Evolutionary conservation across 2,329 filamentous ascomycete species (phyloP).

Genomic region (Ascochyta lentis): DNA sequence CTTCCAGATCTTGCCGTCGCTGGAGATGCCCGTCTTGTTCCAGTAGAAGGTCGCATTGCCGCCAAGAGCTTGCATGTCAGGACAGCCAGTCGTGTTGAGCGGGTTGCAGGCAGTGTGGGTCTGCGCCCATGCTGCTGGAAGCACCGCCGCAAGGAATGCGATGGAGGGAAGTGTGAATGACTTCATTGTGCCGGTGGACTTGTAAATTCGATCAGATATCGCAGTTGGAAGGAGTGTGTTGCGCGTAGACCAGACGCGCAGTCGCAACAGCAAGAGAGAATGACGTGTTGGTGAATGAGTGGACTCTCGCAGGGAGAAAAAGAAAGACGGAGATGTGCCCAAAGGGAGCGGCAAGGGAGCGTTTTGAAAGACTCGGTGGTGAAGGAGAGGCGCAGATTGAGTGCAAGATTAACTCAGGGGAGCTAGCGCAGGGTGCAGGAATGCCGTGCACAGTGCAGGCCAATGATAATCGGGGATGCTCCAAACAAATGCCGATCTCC

Average conservation of each 20-base stretch:
- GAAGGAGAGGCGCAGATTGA: slow-evolving; percentile 37
- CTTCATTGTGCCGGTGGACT: slow-evolving; percentile 33
- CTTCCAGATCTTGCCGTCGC: slow-evolving; percentile 59
- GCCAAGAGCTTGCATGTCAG: slow-evolving; percentile 73
- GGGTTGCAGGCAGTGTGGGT: slow-evolving; percentile 82
- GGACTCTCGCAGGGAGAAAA: slow-evolving; percentile 33
- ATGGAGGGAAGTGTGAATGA: slow-evolving; percentile 45
- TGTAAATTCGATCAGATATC: slow-evolving; percentile 3
- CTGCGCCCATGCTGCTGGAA: slow-evolving; percentile 68
- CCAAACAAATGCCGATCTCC: slow-evolving; percentile 29
- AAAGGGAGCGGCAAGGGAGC: slow-evolving; percentile 35
- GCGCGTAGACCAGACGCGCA: slow-evolving; percentile 49
- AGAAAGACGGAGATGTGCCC: slow-evolving; percentile 16
- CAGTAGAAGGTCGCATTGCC: slow-evolving; percentile 61
- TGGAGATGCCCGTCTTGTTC: slow-evolving; percentile 57
- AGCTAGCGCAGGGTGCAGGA: slow-evolving; percentile 21
- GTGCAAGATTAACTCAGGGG: slow-evolving; percentile 24
- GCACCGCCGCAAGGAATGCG: slow-evolving; percentile 44
- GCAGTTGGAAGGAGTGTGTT: slow-evolving; percentile 38
- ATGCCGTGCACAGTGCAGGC: slow-evolving; percentile 18
- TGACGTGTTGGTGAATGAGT: slow-evolving; percentile 34
- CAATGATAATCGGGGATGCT: slow-evolving; percentile 16
- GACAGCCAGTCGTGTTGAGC: slow-evolving; percentile 69
- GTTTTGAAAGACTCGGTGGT: slow-evolving; percentile 34
- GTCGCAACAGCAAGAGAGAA: slow-evolving; percentile 27